phyloP scores from a whole-genome alignment of 257 asterid species.

The Petunia axillaris region DNA sequence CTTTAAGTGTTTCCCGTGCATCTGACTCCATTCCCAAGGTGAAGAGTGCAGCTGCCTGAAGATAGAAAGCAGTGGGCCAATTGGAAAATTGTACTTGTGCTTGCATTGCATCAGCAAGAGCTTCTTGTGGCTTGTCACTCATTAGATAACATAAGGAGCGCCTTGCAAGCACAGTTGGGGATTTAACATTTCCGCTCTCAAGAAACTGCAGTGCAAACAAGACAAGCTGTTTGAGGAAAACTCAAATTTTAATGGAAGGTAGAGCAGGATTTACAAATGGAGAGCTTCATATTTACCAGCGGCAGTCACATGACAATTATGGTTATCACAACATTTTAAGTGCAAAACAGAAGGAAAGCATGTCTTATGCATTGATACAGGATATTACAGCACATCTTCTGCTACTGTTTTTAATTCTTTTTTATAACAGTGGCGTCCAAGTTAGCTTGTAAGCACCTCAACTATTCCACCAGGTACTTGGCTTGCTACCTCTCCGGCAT shows the following conservation, averaged over 20 bases:
- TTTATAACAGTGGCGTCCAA: too few species aligned
- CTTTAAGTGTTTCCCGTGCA: conserved; percentile 46
- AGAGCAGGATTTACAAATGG: background rate
- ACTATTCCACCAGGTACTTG: too few species aligned
- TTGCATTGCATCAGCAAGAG: conserved; percentile 59
- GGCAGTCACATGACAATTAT: background rate
- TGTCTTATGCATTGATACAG: background rate
- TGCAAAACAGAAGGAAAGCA: background rate
- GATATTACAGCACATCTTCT: background rate
- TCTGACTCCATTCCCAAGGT: conserved; percentile 52
- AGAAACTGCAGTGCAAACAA: conserved; percentile 41
- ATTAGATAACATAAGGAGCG: conserved; percentile 51
- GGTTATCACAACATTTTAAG: too few species aligned
- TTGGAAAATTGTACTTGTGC: conserved; percentile 52
- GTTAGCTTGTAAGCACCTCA: too few species aligned
- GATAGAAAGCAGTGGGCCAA: conserved; percentile 53
- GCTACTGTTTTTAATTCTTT: too few species aligned
- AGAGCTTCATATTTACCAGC: background rate
- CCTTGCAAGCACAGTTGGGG: conserved; percentile 54
- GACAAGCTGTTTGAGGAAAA: background rate
- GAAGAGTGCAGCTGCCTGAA: conserved; percentile 55
- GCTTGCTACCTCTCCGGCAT: too few species aligned
- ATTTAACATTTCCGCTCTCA: conserved; percentile 42
- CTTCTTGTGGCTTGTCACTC: conserved; percentile 46
- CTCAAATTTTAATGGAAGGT: background rate